phyloP scores from a whole-genome alignment of 495 filamentous ascomycete genomes.

The Xylaria longipes region DNA sequence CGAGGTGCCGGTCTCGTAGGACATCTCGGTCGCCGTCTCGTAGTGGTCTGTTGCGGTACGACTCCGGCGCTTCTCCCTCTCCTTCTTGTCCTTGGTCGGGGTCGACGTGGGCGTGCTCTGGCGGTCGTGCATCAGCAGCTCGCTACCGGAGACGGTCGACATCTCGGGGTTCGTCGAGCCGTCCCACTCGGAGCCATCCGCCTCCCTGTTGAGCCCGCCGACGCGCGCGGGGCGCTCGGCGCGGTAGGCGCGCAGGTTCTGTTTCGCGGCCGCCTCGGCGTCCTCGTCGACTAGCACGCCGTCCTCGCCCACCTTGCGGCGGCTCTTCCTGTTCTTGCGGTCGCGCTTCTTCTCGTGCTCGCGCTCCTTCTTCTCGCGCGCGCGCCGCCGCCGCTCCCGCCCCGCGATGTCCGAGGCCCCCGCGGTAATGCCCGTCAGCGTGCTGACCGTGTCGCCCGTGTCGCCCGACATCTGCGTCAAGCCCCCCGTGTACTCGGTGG shows the following conservation, averaged over 20 bases:
- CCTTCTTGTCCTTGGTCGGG: constrained; percentile 52
- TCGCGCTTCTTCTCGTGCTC: constrained; percentile 54
- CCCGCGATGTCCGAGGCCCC: constrained; percentile 55
- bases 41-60: neutral
- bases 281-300: constrained; percentile 60
- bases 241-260: constrained; percentile 71
- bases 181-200: constrained; percentile 76
- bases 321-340: constrained; percentile 45
- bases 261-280: constrained; percentile 70
- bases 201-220: constrained; percentile 80
- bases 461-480: constrained; percentile 50
- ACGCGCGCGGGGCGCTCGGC: constrained; percentile 84
- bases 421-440: constrained; percentile 50
- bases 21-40: constrained; percentile 10
- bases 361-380: constrained; percentile 58
- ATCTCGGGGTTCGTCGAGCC: constrained; percentile 60
- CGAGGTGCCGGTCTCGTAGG: constrained; percentile 8
- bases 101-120: constrained; percentile 61
- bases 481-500: constrained; percentile 52
- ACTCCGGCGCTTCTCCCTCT: neutral
- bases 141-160: constrained; percentile 57
- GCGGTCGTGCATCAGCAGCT: constrained; percentile 55
- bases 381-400: constrained; percentile 51
- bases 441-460: constrained; percentile 41
- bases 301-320: constrained; percentile 49